phyloP scores from a whole-genome alignment of 2,329 filamentous ascomycete species.

The Cercospora nicotianae region DNA sequence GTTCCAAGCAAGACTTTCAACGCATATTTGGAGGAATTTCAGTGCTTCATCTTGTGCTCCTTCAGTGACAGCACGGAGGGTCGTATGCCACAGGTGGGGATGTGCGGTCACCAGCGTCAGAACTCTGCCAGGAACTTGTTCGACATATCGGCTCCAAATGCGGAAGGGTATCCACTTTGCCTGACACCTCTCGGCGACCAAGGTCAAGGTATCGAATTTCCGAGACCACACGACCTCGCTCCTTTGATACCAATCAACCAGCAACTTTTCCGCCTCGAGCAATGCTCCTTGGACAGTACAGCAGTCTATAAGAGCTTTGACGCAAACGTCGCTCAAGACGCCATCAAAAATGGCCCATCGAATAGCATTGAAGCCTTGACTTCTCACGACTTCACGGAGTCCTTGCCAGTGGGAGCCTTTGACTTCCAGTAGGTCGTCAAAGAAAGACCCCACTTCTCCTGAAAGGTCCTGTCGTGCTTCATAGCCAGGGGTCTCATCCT shows the following conservation, averaged over 20 bases:
- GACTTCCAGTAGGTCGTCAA: slow-evolving; percentile 41
- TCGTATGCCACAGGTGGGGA: neutral
- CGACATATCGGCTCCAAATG: neutral
- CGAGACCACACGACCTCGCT: neutral
- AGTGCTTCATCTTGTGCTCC: slow-evolving; percentile 2
- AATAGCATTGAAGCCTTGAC: slow-evolving; percentile 43
- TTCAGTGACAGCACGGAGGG: neutral
- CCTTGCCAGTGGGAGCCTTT: slow-evolving; percentile 41
- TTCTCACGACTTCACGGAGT: slow-evolving; percentile 44
- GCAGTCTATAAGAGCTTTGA: slow-evolving; percentile 11
- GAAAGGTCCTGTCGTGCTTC: slow-evolving; percentile 32
- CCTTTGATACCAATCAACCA: slow-evolving; percentile 4
- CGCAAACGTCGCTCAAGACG: slow-evolving; percentile 29
- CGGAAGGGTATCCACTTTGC: neutral
- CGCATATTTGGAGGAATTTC: neutral
- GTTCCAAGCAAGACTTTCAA: neutral
- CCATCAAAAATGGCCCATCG: slow-evolving; percentile 41
- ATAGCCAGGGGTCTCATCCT: slow-evolving; percentile 32
- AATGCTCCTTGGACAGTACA: slow-evolving; percentile 14
- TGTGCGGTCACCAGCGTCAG: neutral
- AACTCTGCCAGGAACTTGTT: neutral
- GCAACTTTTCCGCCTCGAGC: slow-evolving; percentile 10
- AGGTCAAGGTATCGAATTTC: neutral
- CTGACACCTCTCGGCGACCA: no score
- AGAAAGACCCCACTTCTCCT: slow-evolving; percentile 43